Evolutionary conservation across 2,329 filamentous ascomycete species (phyloP), one percentile per base, ranked within the genome.

Genomic region (Fusarium sp.): DNA sequence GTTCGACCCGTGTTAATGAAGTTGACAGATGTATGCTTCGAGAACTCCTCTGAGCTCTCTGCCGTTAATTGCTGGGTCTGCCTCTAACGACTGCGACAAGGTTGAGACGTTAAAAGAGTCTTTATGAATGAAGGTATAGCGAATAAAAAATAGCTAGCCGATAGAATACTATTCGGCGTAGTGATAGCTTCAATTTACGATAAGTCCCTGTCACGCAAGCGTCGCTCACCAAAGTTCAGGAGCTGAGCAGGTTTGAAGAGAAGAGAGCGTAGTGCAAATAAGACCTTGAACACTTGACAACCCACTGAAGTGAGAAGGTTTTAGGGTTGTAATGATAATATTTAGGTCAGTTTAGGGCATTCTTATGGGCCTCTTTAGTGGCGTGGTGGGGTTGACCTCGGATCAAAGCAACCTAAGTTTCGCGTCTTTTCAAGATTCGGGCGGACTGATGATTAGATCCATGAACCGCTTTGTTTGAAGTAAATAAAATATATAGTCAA

Each of bases 131-230:
- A 34, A 8, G 11, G 15, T 12, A 14, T 5, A 8, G 5, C 12
- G 30, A 51, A 18, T 11, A 50, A 24, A 12, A 24, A 20, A 13
- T 24, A 24, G 10, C 30, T 6, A 8, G 3, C 24, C 5, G 12
- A 11, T 20, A 34, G 4, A 32, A 11, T 14, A 20, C 12, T 2
- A 24, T 20, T 20, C 22, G 6, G 6, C 12, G 1, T 6, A 34
- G 5, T 18, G 8, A 34, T 10, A 17, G 9, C 6, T 10, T 50
- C 28, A n/a, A 15, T n/a, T 44, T n/a, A 32, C 47, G 17, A 13
- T n/a, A 12, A 34, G 6, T 5, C 17, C 11, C 5, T 2, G 10
- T 24, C 15, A 2, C 6, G 15, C 15, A 2, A 32, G 28, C 15
- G 28, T 13, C 10, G 8, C 15, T 12, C 15, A 32, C 30, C 11